Percentiles rank a stretch among this genome's conserved stretches.
These are phyloP conservation scores for Parietichytrium sp. DNA, from an alignment of 108 stramenopile species.

Conservation along the genomic window DNA sequence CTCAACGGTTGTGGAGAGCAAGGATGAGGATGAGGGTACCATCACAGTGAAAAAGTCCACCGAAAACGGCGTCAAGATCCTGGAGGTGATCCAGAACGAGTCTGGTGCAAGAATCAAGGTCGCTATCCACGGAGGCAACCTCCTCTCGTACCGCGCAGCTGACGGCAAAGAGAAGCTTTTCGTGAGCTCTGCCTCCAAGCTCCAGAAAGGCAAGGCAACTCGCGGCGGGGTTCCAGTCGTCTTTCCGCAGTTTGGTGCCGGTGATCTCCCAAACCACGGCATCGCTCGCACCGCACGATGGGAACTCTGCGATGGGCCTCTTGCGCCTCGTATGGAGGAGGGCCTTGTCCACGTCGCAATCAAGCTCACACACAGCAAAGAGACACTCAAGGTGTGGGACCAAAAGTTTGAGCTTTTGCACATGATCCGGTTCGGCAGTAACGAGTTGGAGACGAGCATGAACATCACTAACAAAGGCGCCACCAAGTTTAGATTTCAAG, in stretches of 20 bases:
- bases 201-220: not conserved
- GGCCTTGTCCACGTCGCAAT: conserved; percentile 6
- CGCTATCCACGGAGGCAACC: not conserved
- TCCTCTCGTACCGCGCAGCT: not conserved
- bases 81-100: no score
- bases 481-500: conserved; percentile 45
- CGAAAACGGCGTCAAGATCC: no score
- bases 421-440: conserved; percentile 43
- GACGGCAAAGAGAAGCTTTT: not conserved
- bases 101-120: not conserved
- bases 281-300: conserved; percentile 52
- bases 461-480: conserved; percentile 51
- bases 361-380: conserved; percentile 41
- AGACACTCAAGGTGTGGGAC: conserved; percentile 43
- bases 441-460: conserved; percentile 44
- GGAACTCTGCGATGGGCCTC: conserved; percentile 40
- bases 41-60: no score
- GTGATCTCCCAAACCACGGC: conserved; percentile 56
- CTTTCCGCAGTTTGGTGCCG: conserved; percentile 38
- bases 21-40: no score
- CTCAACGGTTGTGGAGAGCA: no score
- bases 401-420: conserved; percentile 43
- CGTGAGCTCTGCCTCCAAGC: not conserved
- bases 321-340: not conserved
- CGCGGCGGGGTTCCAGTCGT: conserved; percentile 35